Evolutionary conservation across 352 stramenopile species (phyloP), one percentile per base, ranked within the genome.

Genomic region (Phytophthora litchii): DNA sequence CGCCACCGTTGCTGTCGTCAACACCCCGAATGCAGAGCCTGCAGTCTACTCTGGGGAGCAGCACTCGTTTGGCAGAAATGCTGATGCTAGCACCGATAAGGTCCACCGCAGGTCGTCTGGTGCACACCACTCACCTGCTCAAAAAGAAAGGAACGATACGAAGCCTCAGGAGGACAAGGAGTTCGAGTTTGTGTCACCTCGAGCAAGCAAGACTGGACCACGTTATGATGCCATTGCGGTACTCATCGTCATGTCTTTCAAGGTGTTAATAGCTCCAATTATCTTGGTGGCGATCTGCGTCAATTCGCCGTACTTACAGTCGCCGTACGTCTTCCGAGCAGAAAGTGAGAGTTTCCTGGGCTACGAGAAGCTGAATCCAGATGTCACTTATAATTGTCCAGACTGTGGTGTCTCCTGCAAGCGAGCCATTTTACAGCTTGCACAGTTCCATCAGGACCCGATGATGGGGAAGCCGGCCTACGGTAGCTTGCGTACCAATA

Each of bases 231-330:
- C 61, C 4, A 60, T 75, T 23, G 61, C 66, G 3, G 66, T 75
- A 17, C 48, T 75, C 13, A 21, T 75, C 27, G 66, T 75, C 14
- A 75, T 75, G 66, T 69, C 61, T 14, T 68, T 75, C 52, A 75
- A 75, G 51, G 66, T 75, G 36, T 52, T 75, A 11, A 41, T 75
- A 16, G 66, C 66, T 0, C 66, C 66, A 36, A 64, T 75, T 40
- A 72, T 75, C 38, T 36, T 75, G 35, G 47, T 75, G 0, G 51
- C 55, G 8, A 72, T 75, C 40, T 75, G 66, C 32, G 36, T 68
- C 36, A 75, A 75, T 20, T 72, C 66, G 2, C 55, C 54, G 16
- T 75, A 75, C 46, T 45, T 75, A 43, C 59, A 72, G 47, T 70
- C 55, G 5, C 66, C 66, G 23, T 75, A 75, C 52, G 60, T 75